These are phyloP conservation scores for Paragyromitra xinjiangensis DNA, from an alignment of 495 filamentous ascomycete species.

Conservation along the genomic window DNA sequence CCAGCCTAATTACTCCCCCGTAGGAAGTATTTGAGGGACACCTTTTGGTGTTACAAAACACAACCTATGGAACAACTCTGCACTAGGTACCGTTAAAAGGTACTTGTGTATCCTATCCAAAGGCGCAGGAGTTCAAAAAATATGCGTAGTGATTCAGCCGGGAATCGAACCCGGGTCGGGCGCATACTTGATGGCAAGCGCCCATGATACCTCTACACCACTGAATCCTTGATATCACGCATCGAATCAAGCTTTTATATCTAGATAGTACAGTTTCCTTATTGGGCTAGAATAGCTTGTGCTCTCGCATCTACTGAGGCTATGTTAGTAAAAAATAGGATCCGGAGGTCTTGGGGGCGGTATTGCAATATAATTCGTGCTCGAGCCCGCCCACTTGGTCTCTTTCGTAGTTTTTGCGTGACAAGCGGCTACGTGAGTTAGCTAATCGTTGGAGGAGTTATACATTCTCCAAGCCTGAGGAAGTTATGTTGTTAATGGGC, in stretches of 20 bases:
- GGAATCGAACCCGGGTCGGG: conserved; percentile 56
- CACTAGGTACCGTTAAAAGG: not conserved
- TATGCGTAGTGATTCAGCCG: conserved; percentile 42
- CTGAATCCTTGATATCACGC: conserved; percentile 32
- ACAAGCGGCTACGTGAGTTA: not conserved
- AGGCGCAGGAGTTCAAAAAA: not conserved
- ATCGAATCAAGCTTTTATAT: not conserved
- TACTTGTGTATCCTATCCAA: conserved; percentile 1
- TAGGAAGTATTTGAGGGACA: too few relatives aligned
- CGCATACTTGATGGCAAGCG: conserved; percentile 53
- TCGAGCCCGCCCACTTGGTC: not conserved
- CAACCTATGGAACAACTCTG: not conserved
- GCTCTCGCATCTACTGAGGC: not conserved
- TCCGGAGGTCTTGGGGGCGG: not conserved
- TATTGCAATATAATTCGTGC: not conserved
- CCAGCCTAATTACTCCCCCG: too few relatives aligned
- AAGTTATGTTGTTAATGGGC: too few relatives aligned
- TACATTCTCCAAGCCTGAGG: too few relatives aligned
- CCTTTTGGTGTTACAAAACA: too few relatives aligned
- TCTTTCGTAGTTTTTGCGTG: not conserved
- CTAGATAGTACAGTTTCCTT: not conserved
- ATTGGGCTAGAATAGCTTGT: not conserved
- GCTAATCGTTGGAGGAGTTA: too few relatives aligned
- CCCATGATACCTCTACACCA: conserved; percentile 57
- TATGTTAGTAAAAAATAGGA: not conserved